Evolutionary conservation across 1,284 basidiomycete species (phyloP).

Genomic region (Takashimella tepidaria): DNA sequence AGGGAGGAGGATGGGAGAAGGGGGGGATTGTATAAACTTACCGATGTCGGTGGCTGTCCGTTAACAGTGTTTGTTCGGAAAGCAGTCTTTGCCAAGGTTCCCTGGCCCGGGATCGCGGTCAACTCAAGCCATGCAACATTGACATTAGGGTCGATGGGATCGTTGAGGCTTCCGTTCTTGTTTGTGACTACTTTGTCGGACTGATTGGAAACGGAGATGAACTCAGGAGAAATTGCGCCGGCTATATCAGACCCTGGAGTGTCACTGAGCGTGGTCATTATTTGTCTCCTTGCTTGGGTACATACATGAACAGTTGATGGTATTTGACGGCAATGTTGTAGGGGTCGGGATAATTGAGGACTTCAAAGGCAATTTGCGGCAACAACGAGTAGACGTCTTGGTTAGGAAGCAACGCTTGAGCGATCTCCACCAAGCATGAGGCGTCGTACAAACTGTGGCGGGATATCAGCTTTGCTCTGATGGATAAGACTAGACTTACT

Average conservation of each 20-base stretch:
- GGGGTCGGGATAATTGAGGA: conserved; percentile 18
- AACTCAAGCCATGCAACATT: conserved; percentile 60
- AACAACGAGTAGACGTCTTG: conserved; percentile 3
- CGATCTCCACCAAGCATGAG: conserved; percentile 52
- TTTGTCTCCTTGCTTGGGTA: conserved; percentile 40
- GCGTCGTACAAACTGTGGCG: conserved; percentile 53
- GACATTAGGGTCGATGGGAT: conserved; percentile 49
- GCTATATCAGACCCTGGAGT: conserved; percentile 12
- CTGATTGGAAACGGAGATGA: conserved; percentile 25
- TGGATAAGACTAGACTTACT: conserved; percentile 19
- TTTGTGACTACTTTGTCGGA: conserved; percentile 46
- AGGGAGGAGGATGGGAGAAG: not conserved
- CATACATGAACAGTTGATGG: conserved; percentile 49
- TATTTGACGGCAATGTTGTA: conserved; percentile 33
- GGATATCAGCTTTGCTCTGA: not conserved
- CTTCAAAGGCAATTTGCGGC: conserved; percentile 16
- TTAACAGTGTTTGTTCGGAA: conserved; percentile 57
- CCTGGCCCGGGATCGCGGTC: conserved; percentile 47
- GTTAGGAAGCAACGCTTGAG: not conserved
- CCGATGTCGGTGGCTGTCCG: conserved; percentile 60
- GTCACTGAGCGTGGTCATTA: conserved; percentile 3
- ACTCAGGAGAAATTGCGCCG: conserved; percentile 26
- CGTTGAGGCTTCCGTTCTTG: conserved; percentile 20
- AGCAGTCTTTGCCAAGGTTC: conserved; percentile 54
- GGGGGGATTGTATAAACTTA: conserved; percentile 31